A percentile compares a stretch with the other conserved stretches of the same genome.
Evolutionary conservation across 495 filamentous ascomycete genomes (phyloP).

Genomic region (Rostrohypoxylon terebratum): DNA sequence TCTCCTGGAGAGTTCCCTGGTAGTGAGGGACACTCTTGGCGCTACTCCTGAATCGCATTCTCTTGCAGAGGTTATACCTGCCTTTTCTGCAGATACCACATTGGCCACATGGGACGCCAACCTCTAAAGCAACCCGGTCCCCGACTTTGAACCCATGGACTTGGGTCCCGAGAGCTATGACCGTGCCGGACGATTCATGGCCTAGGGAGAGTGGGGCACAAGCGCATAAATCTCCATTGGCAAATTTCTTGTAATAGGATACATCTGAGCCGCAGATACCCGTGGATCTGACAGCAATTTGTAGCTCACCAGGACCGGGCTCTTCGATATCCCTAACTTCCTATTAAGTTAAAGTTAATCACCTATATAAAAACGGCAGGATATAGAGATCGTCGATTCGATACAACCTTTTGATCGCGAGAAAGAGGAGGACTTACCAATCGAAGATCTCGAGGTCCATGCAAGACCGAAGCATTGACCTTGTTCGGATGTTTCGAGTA

Average conservation of each 20-base stretch:
- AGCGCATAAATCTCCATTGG: slow-evolving; percentile 84
- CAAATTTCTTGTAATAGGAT: slow-evolving; percentile 86
- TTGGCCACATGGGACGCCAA: slow-evolving; percentile 81
- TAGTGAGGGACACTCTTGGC: slow-evolving; percentile 87
- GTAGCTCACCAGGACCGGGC: slow-evolving; percentile 68
- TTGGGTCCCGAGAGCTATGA: slow-evolving; percentile 71
- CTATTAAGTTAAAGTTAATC: slow-evolving; percentile 44
- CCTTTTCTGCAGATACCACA: slow-evolving; percentile 80
- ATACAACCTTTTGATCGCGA: slow-evolving; percentile 46
- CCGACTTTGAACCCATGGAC: slow-evolving; percentile 68
- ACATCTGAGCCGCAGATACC: slow-evolving; percentile 88
- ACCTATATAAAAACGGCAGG: background rate
- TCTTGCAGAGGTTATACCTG: slow-evolving; percentile 88
- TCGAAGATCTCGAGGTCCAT: slow-evolving; percentile 63
- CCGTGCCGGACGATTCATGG: slow-evolving; percentile 80
- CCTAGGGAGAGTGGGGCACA: slow-evolving; percentile 79
- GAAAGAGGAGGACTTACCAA: slow-evolving; percentile 54
- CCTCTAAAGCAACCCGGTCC: slow-evolving; percentile 89
- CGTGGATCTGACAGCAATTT: slow-evolving; percentile 78
- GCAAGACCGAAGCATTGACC: slow-evolving; percentile 63
- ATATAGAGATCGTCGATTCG: slow-evolving; percentile 16
- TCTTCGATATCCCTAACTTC: slow-evolving; percentile 62
- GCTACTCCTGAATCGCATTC: slow-evolving; percentile 84
- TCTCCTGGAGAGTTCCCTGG: slow-evolving; percentile 90
- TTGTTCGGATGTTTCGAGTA: slow-evolving; percentile 54